Base-by-base conservation (phyloP, 352 stramenopile species). In the Globisporangium solare region DNA sequence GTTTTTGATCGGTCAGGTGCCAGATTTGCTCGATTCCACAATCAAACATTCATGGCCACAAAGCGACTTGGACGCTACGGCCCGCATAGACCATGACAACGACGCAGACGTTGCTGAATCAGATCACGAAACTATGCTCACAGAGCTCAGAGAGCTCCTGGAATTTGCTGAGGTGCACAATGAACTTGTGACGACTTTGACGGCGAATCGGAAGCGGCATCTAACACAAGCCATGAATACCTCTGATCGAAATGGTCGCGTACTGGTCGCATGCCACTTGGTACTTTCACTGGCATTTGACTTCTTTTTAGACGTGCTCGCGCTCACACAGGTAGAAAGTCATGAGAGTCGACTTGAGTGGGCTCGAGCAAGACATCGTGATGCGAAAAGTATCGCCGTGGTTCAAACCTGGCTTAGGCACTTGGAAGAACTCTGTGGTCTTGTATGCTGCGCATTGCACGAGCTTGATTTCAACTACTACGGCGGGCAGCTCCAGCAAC, bases 381-480 rank as follows among this genome's bases (percentile, higher is more conserved):
- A 43, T 20, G 17, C 32, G 17, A 31, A 14, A 10, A 17, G 42
- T 11, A 58, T 55, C 41, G 8, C 27, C 27, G 45, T 17, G 8
- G 15, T 50, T 22, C 43, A 68, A 18, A 56, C 64, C 51, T 84
- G 74, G 74, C 53, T 84, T 12, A 35, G 67, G 12, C 51, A 72
- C 17, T 56, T 84, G 2, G 74, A 84, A 54, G 60, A 84, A 24
- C 40, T 84, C 18, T 58, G 51, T n/a, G 64, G 62, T 1, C 22
- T 84, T 12, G 42, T 81, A 1, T 81, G 71, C 32, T 80, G 69
- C 17, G 62, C 60, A 5, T 53, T 84, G 3, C 50, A 79, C 21
- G 70, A 77, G 17, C 60, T 81, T 0, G 71, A 84, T 45, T 54
- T 59, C 0, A 47, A 14, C 3, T 79, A 79, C 54, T 84, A 84